Evolutionary conservation across 1,139 yeast genomes (phyloP), one percentile per base, ranked within the genome.

Genomic region (Zygosaccharomyces sapae): DNA sequence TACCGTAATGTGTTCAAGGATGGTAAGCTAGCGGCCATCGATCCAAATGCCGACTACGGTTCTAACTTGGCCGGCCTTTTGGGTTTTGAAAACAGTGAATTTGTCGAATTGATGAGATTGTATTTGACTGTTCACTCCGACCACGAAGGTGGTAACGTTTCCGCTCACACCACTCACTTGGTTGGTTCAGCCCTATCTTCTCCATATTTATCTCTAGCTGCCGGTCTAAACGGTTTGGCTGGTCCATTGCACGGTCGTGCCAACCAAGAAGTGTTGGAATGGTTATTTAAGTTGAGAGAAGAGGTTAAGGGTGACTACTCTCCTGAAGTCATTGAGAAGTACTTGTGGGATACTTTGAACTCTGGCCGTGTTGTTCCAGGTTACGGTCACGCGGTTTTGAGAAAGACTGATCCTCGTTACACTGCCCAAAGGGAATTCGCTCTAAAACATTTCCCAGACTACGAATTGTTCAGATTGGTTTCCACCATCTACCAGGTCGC

Each of bases 341-440:
- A 70, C 55, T 46, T 72, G 31, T 70, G 75, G 74, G 60, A 62
- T n/a, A 57, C 70, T 29, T 59, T 72, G 48, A 70, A 72, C 54
- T 56, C 68, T 6, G 70, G 70, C 41, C 63, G 75, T 54, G 75
- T 71, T 22, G 68, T 72, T 43, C 76, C 76, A 41, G 76, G 76
- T 33, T 72, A 72, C 52, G 75, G 75, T 6, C 75, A 72, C 49
- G 75, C 75, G 22, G 75, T 72, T 12, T 57, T 72, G 46, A 63
- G 76, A 53, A 69, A 67, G 57, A 72, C 76, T 16, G 76, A 72
- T 53, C 75, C 76, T 47, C 61, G 97, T 74, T 90, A 87, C 79
- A 87, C 88, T 52, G 97, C 97, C 63, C 96, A 89, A 73, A 86
- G 96, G 79, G 94, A 86, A 72, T 90, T 89, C 68, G 97, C 97